Conservation (phyloP, 1,284 basidiomycete species). For the Heterobasidion irregulare region DNA sequence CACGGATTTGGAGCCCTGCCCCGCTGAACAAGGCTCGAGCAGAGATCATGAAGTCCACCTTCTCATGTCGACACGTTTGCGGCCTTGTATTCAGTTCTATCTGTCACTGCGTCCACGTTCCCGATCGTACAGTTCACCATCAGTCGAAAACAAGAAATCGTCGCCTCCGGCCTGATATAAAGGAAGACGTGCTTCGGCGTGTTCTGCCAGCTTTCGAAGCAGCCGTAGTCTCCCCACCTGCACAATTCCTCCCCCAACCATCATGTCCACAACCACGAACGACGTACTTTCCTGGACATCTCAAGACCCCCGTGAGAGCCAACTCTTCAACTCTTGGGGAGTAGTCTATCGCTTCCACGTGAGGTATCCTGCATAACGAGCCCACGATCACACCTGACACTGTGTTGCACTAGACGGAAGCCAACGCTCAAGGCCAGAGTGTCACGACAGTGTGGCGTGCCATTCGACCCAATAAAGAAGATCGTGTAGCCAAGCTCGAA, state of each 20-base stretch:
- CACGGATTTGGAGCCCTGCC: constrained; percentile 53
- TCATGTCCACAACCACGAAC: constrained; percentile 47
- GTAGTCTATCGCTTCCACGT: constrained; percentile 77
- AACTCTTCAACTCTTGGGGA: constrained; percentile 73
- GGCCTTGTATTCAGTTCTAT: constrained; percentile 57
- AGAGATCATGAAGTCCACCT: constrained; percentile 46
- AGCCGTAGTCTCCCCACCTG: constrained; percentile 8
- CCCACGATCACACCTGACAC: background rate
- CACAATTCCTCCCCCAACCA: constrained; percentile 14
- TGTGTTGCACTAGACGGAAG: constrained; percentile 42
- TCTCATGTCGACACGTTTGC: constrained; percentile 63
- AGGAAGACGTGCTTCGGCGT: constrained; percentile 19
- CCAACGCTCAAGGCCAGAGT: constrained; percentile 51
- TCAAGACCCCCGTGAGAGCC: constrained; percentile 73
- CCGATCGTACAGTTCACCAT: constrained; percentile 54
- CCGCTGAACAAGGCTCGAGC: constrained; percentile 56
- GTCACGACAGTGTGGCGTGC: constrained; percentile 70
- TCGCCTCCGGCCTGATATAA: constrained; percentile 26
- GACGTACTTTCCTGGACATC: constrained; percentile 80
- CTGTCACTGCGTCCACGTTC: constrained; percentile 67
- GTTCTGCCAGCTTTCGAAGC: constrained; percentile 18
- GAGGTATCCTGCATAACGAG: constrained; percentile 12
- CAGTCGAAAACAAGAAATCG: constrained; percentile 38
- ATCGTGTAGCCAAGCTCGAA: constrained; percentile 77
- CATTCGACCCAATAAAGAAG: constrained; percentile 73